These are phyloP conservation scores for Suillus spraguei DNA, from an alignment of 768 basidiomycete species.

Conservation along the genomic window DNA sequence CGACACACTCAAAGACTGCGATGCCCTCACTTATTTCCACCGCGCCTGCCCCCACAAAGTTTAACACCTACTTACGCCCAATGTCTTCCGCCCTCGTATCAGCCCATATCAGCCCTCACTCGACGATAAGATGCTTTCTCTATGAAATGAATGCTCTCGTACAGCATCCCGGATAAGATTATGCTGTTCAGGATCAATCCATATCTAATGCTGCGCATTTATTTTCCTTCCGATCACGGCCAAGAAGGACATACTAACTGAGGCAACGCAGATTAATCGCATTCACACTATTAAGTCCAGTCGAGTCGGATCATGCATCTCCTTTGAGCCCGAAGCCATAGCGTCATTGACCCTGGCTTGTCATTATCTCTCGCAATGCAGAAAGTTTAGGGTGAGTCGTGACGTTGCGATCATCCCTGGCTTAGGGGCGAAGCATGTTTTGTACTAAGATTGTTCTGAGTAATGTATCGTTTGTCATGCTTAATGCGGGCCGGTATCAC, in stretches of 20 bases:
- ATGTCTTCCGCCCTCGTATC: not conserved
- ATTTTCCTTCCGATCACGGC: not conserved
- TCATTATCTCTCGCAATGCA: not conserved
- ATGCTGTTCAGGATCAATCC: not conserved
- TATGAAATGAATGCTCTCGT: not conserved
- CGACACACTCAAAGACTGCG: constrained; percentile 7
- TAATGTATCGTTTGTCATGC: not conserved
- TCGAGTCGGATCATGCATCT: not conserved
- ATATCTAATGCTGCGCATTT: not conserved
- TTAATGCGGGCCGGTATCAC: not conserved
- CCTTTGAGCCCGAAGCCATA: not conserved
- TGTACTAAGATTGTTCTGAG: not conserved
- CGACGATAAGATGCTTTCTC: constrained; percentile 2
- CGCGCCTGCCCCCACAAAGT: constrained; percentile 6
- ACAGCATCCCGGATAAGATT: not conserved
- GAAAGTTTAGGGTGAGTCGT: not conserved
- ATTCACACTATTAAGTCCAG: not conserved
- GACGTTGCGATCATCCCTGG: not conserved
- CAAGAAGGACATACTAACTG: no score
- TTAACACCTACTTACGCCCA: constrained; percentile 6
- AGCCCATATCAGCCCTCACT: not conserved
- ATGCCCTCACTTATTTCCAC: constrained; percentile 8
- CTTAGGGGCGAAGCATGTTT: not conserved
- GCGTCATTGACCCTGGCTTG: not conserved
- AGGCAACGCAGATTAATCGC: not conserved